Evolutionary conservation across 495 filamentous ascomycete species (phyloP).

Genomic region (Podospora conica): DNA sequence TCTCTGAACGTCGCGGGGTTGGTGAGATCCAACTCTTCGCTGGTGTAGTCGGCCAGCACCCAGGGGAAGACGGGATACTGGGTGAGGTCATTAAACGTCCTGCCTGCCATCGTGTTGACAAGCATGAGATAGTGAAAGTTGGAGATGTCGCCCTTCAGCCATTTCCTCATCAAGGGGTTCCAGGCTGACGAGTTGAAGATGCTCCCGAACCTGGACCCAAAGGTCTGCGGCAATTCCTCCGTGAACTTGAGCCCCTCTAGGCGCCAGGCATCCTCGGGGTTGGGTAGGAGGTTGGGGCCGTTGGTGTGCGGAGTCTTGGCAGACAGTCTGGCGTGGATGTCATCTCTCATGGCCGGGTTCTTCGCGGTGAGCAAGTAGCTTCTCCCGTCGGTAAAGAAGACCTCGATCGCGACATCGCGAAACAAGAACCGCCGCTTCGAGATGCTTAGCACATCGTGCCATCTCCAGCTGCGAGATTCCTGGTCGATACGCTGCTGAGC

Average conservation of each 20-base stretch:
- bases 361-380: conserved; percentile 88
- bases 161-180: conserved; percentile 83
- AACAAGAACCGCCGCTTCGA: conserved; percentile 94
- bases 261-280: conserved; percentile 73
- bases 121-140: conserved; percentile 99
- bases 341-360: conserved; percentile 64
- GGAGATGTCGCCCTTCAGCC: conserved; percentile 90
- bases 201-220: conserved; percentile 89
- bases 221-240: conserved; percentile 73
- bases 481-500: conserved; percentile 53
- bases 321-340: conserved; percentile 65
- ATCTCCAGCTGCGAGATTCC: conserved; percentile 84
- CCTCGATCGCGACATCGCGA: conserved; percentile 87
- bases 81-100: conserved; percentile 96
- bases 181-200: conserved; percentile 72
- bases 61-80: conserved; percentile 98
- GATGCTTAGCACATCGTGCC: conserved; percentile 91
- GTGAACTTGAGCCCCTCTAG: conserved; percentile 76
- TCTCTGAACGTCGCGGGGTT: conserved; percentile 84
- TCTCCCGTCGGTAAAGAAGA: conserved; percentile 93
- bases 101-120: conserved; percentile 92
- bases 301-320: conserved; percentile 72
- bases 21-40: conserved; percentile 83
- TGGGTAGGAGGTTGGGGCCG: conserved; percentile 41
- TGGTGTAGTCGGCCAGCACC: conserved; percentile 93